Evolutionary conservation across 371 early-diverging fungal species (phyloP).

Genomic region (Mortierella sp.): DNA sequence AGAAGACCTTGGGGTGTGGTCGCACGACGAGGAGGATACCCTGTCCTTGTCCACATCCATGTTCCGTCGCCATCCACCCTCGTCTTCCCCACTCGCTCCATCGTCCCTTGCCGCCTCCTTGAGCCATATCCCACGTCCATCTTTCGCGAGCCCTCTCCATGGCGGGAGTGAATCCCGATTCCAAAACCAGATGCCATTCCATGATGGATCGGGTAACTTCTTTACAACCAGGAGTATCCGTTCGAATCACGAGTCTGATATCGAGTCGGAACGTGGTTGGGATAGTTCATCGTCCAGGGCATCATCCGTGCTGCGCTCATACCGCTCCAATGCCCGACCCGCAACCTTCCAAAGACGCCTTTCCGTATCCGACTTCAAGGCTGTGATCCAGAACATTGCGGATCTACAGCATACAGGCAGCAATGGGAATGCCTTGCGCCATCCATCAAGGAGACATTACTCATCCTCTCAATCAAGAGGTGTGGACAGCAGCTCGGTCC

Average conservation of each 20-base stretch:
- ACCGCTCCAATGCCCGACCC: not conserved
- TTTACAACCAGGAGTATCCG: constrained; percentile 2
- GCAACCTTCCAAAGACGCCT: constrained; percentile 11
- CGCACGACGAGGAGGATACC: constrained; percentile 44
- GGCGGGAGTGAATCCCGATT: constrained; percentile 3
- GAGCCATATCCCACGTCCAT: constrained; percentile 34
- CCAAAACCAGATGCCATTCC: constrained; percentile 51
- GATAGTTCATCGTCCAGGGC: constrained; percentile 31
- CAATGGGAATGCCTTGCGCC: no score
- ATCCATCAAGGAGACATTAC: not conserved
- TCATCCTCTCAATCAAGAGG: constrained; percentile 9
- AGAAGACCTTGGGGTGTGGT: constrained; percentile 45
- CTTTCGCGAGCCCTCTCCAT: constrained; percentile 17
- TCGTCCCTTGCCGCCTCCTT: constrained; percentile 28
- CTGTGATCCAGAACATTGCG: constrained; percentile 45
- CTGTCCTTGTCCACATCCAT: constrained; percentile 5
- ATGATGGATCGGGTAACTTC: constrained; percentile 51
- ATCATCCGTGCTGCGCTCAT: constrained; percentile 18
- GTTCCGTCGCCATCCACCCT: constrained; percentile 7
- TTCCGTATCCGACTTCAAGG: constrained; percentile 30
- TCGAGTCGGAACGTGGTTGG: constrained; percentile 27
- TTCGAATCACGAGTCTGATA: constrained; percentile 23
- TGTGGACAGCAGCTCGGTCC: constrained; percentile 7
- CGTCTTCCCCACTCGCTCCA: constrained; percentile 10
- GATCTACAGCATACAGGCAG: constrained; percentile 24